Base-by-base conservation (phyloP, 495 filamentous ascomycete genomes). In the Podospora pseudoanserina region DNA sequence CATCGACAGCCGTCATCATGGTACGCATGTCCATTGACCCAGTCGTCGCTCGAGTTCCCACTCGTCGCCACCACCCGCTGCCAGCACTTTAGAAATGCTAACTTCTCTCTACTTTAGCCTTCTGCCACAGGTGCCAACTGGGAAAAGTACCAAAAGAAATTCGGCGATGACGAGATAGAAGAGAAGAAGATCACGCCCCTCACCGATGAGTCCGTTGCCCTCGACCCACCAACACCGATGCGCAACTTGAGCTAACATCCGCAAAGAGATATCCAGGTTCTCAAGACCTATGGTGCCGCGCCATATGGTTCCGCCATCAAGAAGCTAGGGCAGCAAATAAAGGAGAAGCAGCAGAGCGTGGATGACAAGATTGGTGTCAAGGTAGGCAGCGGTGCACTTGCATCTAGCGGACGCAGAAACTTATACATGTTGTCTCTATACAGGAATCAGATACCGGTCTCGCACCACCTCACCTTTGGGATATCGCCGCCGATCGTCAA, bases 121-220 rank as follows among this genome's bases (percentile, higher is more conserved):
- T 95, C 91, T 79, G 95, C 95, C 81, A 96, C 90, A 68, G 95
- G 95, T 74, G 79, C 84, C 77, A 92, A 85, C 87, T 99, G 95
- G 95, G 94, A 99, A 88, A 97, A 98, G 86, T 97, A 97, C 85
- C 83, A 88, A 82, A 97, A 99, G 86, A 91, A 90, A 75, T 99
- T 91, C 75, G 94, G 90, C 67, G 95, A 99, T 77, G 95, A 99
- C 71, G 95, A 98, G 77, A 86, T 93, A 78, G 91, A 93, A 76
- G 95, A 99, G 86, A 99, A 99, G 91, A 99, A 98, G 87, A 99
- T 98, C 76, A 93, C 92, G 54, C 95, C 95, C 68, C 84, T 99
- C 49, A 88, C 93, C 71, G 95, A 97, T 84, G 94, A 97, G 94
- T 98, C 84, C 73, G 91, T 85, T 28, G 55, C 57, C 63, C 54